Evolutionary conservation across 164 flowering plant species (phyloP).

Genomic region (Aristolochia fimbriata): DNA sequence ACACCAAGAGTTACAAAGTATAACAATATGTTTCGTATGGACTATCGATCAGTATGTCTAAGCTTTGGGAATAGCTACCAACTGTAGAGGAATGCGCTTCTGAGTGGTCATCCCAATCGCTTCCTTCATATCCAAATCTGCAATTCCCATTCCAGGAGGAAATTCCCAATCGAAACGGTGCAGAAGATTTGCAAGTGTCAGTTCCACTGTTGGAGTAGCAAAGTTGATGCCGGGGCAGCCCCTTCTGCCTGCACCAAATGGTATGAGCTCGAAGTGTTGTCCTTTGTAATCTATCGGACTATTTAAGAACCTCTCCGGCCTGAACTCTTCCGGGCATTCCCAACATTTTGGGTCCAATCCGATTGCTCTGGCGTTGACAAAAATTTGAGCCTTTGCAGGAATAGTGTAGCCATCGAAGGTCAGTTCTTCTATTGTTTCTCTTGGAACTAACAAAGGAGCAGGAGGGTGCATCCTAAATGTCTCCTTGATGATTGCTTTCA

Average conservation of each 20-base stretch:
- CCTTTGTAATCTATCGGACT: slow-evolving; percentile 2
- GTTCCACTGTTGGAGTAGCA: not conserved
- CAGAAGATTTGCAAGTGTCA: slow-evolving; percentile 7
- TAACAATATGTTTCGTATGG: no score
- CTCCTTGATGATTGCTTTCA: slow-evolving; percentile 2
- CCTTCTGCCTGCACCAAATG: slow-evolving; percentile 8
- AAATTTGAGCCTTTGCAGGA: not conserved
- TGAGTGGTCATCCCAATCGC: slow-evolving; percentile 17
- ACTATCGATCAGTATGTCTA: no score
- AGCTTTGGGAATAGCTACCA: not conserved
- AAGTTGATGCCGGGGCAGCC: slow-evolving; percentile 4
- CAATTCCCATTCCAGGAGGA: slow-evolving; percentile 22
- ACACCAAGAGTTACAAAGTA: no score
- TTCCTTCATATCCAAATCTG: slow-evolving; percentile 37
- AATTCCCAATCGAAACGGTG: slow-evolving; percentile 7
- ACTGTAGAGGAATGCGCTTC: slow-evolving; percentile 14
- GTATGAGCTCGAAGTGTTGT: slow-evolving; percentile 5
- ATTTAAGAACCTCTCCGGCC: slow-evolving; percentile 7
- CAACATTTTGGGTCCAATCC: not conserved
- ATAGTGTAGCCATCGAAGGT: not conserved
- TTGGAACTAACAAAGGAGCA: not conserved
- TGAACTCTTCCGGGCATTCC: not conserved
- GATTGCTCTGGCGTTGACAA: slow-evolving; percentile 1
- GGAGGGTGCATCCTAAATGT: not conserved
- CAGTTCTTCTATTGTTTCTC: not conserved